Evolutionary conservation across 176 grass and related monocot species (phyloP), one percentile per base, ranked within the genome.

Genomic region (Oryza officinalis): DNA sequence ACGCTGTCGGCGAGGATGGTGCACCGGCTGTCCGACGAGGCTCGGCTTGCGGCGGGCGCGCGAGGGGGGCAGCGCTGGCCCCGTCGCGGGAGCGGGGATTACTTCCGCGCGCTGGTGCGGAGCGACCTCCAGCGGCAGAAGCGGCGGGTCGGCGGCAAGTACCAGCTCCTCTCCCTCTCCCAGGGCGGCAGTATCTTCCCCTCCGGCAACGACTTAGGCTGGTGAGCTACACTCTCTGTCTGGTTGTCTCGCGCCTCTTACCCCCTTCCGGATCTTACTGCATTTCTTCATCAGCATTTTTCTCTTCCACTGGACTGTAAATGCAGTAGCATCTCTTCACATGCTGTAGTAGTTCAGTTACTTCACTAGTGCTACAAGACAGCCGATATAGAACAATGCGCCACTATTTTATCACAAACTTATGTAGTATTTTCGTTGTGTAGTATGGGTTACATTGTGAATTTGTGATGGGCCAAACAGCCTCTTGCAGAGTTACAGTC

Each of bases 11-110:
- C 88, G 27, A 86, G 82, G 83, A 89, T 99, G 82, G 91, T 99
- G 32, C 91, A 99, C 87, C 89, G 91, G 46, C 91, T 99, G 76
- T 99, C 96, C 9, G 87, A 96, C 71, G 89, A 99, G 81, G 93
- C 93, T 41, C 83, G 89, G 23, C 33, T 26, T n/a, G 78, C 77
- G 80, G 59, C 80, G 65, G 74, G 86, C 28, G 5, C 77, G 60
- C 70, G 65, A n/a, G 71, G n/a, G 7, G 79, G 26, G 20, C 20
- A 74, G 76, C 40, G 40, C 8, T 98, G 89, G 93, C 93, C 96
- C 33, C 81, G 45, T 22, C 83, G 84, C 45, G 86, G 96, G 77
- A 96, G 91, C 44, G 89, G 76, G 76, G 93, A 88, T 5, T 99
- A 96, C 83, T 99, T 92, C 80, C 45, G 77, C 14, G 80, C 89